phyloP scores from a whole-genome alignment of 257 asterid species.

The Scutellaria galericulata region DNA sequence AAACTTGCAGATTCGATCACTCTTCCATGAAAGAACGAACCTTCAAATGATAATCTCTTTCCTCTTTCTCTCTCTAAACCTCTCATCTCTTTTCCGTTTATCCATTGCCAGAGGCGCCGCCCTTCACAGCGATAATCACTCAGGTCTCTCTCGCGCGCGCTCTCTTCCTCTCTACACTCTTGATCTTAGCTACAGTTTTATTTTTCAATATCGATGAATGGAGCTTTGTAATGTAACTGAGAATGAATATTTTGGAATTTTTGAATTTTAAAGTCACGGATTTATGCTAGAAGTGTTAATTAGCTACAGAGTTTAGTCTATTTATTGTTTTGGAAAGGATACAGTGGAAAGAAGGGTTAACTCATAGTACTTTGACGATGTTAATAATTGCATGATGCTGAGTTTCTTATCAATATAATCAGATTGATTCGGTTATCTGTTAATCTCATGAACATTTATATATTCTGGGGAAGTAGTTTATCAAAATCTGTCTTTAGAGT shows the following conservation, averaged over 20 bases:
- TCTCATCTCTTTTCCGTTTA: slow-evolving; percentile 46
- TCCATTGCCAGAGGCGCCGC: slow-evolving; percentile 38
- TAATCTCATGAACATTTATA: background rate
- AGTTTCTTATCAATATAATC: slow-evolving; percentile 3
- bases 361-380: background rate
- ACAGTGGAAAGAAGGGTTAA: slow-evolving; percentile 1
- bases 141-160: slow-evolving; percentile 40
- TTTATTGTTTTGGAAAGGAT: slow-evolving; percentile 10
- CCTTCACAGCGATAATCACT: slow-evolving; percentile 27
- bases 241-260: background rate
- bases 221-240: slow-evolving; percentile 18
- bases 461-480: background rate
- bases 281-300: background rate
- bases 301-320: slow-evolving; percentile 7
- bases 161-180: slow-evolving; percentile 13
- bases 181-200: slow-evolving; percentile 7
- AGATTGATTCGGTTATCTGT: background rate
- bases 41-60: slow-evolving; percentile 45
- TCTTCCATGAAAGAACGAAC: slow-evolving; percentile 27
- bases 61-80: slow-evolving; percentile 49
- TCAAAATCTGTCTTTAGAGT: background rate
- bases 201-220: background rate
- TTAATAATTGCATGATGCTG: slow-evolving; percentile 13
- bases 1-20: slow-evolving; percentile 36
- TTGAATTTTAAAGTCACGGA: background rate